A percentile compares a stretch with the other conserved stretches of the same genome.
These are phyloP conservation scores for Leccinum ochraceum DNA, from an alignment of 768 basidiomycete genomes.

Conservation along the genomic window DNA sequence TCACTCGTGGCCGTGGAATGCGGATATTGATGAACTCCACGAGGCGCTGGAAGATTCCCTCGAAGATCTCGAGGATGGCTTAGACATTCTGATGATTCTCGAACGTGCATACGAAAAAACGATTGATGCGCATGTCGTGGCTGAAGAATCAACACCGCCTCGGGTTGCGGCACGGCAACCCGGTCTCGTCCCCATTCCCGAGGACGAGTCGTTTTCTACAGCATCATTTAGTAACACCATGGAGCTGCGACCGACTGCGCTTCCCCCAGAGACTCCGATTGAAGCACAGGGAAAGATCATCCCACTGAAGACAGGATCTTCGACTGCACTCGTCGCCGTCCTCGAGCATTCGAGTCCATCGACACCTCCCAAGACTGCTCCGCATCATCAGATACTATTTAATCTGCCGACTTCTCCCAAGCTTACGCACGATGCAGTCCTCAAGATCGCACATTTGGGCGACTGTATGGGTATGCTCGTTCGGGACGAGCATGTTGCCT, in stretches of 20 bases:
- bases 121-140: slow-evolving; percentile 56
- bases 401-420: slow-evolving; percentile 27
- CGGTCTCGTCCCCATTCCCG: slow-evolving; percentile 26
- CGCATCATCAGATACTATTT: slow-evolving; percentile 21
- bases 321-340: slow-evolving; percentile 67
- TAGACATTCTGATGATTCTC: slow-evolving; percentile 67
- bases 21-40: slow-evolving; percentile 44
- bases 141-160: slow-evolving; percentile 23
- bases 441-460: slow-evolving; percentile 83
- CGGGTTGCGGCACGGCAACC: slow-evolving; percentile 5
- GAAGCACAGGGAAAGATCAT: slow-evolving; percentile 23
- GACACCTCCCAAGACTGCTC: slow-evolving; percentile 16
- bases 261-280: slow-evolving; percentile 19
- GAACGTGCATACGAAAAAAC: slow-evolving; percentile 71
- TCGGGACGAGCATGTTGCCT: slow-evolving; percentile 73
- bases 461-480: slow-evolving; percentile 90
- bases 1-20: slow-evolving; percentile 32
- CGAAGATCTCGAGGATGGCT: slow-evolving; percentile 68
- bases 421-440: slow-evolving; percentile 54
- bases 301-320: slow-evolving; percentile 60
- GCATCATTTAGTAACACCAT: slow-evolving; percentile 1
- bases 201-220: slow-evolving; percentile 13
- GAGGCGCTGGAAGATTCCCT: slow-evolving; percentile 44
- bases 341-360: slow-evolving; percentile 45
- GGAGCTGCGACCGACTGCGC: background rate